These are phyloP conservation scores for Mycosphaerella arachidis DNA, from an alignment of 2,329 filamentous ascomycete genomes.

Conservation along the genomic window DNA sequence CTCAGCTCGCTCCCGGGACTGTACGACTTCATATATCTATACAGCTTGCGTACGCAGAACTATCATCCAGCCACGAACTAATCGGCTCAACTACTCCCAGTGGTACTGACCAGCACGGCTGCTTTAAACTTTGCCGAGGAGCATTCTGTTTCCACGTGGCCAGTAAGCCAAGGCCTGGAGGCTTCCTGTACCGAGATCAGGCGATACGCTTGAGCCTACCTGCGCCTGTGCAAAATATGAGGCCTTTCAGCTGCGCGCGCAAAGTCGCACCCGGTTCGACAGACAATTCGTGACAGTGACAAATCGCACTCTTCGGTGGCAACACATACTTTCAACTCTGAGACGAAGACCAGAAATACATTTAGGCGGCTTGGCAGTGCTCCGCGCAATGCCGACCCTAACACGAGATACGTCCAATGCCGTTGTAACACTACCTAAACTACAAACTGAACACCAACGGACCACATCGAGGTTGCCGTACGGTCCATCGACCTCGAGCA, in stretches of 20 bases:
- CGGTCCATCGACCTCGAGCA: slow-evolving; percentile 9
- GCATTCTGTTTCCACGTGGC: slow-evolving; percentile 14
- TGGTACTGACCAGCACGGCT: neutral
- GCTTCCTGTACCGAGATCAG: slow-evolving; percentile 8
- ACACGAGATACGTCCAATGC: slow-evolving; percentile 18
- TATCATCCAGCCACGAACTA: neutral
- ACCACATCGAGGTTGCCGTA: slow-evolving; percentile 6
- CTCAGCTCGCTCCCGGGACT: slow-evolving; percentile 13
- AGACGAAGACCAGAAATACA: neutral
- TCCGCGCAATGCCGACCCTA: slow-evolving; percentile 16
- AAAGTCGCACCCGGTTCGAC: neutral
- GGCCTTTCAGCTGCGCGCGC: neutral
- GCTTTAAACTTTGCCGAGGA: slow-evolving; percentile 1
- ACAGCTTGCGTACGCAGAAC: neutral
- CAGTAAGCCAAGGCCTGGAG: slow-evolving; percentile 8
- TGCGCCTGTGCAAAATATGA: neutral
- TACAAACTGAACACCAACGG: slow-evolving; percentile 16
- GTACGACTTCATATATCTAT: neutral
- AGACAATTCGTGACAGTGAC: neutral
- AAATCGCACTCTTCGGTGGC: neutral
- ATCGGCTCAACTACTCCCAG: neutral
- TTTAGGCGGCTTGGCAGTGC: neutral
- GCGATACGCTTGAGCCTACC: slow-evolving; percentile 6
- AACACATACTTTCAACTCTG: neutral
- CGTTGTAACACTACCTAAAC: slow-evolving; percentile 14